Conservation (phyloP, 176 grass and related monocot species). For the Carex parvula region DNA sequence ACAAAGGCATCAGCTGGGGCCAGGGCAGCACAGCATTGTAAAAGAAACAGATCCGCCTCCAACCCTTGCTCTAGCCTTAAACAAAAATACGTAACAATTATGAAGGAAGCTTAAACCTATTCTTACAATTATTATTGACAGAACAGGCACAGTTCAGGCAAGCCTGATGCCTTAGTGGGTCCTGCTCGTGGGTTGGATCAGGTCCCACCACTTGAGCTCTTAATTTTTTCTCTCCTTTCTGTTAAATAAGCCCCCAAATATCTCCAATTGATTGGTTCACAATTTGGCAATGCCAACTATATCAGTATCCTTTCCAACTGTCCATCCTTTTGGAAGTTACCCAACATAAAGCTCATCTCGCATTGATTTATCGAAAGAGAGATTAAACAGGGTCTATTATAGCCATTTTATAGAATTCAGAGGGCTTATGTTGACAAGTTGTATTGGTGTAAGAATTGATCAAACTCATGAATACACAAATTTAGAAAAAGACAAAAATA, state of each 20-base stretch:
- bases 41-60: conserved; percentile 88
- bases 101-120: background rate
- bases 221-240: background rate
- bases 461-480: conserved; percentile 7
- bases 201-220: background rate
- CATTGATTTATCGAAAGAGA: background rate
- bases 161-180: conserved; percentile 5
- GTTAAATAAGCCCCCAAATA: background rate
- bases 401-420: background rate
- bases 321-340: background rate
- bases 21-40: conserved; percentile 95
- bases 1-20: conserved; percentile 91
- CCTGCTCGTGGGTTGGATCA: background rate
- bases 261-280: background rate
- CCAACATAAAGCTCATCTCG: background rate
- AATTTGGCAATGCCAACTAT: background rate
- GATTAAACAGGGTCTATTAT: background rate
- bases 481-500: conserved; percentile 18
- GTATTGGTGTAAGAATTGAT: background rate
- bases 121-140: background rate
- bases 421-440: background rate
- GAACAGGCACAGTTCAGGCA: background rate
- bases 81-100: conserved; percentile 10
- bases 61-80: conserved; percentile 86
- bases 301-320: background rate